Conservation (phyloP, 2,329 filamentous ascomycete genomes). For the Lizonia empirigonia region DNA sequence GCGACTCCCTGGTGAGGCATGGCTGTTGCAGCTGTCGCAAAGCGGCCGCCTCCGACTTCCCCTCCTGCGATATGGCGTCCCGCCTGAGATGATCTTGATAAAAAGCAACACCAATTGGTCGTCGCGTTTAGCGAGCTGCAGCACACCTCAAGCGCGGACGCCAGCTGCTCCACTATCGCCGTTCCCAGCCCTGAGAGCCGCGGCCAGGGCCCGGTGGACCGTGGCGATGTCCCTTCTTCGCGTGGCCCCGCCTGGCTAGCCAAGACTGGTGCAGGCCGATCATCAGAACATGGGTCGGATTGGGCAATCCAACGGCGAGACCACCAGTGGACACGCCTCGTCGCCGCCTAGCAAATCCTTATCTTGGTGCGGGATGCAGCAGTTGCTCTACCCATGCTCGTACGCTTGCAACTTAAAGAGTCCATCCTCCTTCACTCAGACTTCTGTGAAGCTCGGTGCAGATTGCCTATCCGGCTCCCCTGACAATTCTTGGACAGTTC, state of each 20-base stretch:
- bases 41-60: slow-evolving; percentile 18
- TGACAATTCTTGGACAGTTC: slow-evolving; percentile 6
- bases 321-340: slow-evolving; percentile 16
- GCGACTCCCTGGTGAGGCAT: slow-evolving; percentile 17
- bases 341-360: slow-evolving; percentile 38
- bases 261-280: slow-evolving; percentile 11
- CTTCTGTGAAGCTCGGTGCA: slow-evolving; percentile 13
- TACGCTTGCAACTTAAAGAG: slow-evolving; percentile 22
- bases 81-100: slow-evolving; percentile 5
- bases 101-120: slow-evolving; percentile 15
- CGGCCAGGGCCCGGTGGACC: slow-evolving; percentile 5
- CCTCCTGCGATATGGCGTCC: slow-evolving; percentile 8
- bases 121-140: slow-evolving; percentile 15
- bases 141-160: slow-evolving; percentile 3
- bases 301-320: slow-evolving; percentile 31
- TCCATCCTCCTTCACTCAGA: slow-evolving; percentile 10
- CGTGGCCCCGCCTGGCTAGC: slow-evolving; percentile 16
- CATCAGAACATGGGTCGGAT: slow-evolving; percentile 20
- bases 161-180: slow-evolving; percentile 4
- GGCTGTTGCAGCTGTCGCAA: slow-evolving; percentile 11
- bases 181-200: slow-evolving; percentile 10
- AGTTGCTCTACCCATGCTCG: slow-evolving; percentile 25
- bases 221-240: slow-evolving; percentile 7
- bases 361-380: slow-evolving; percentile 42
- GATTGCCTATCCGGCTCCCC: slow-evolving; percentile 16